Base-by-base conservation (phyloP, 2,329 filamentous ascomycete genomes). In the Catunica adiposa region DNA sequence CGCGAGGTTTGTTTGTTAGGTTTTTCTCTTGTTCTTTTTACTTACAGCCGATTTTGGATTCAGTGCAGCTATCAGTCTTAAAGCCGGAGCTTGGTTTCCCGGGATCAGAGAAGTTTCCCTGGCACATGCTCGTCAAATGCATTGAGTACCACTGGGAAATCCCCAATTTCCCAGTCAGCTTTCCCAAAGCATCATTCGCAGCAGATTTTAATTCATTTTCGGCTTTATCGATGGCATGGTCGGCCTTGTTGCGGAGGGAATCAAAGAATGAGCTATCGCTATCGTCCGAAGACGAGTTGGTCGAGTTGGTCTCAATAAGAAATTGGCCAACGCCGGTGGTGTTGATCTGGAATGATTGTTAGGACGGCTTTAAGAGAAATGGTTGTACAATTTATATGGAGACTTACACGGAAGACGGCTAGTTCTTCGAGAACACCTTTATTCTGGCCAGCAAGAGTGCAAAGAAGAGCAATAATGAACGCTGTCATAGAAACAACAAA, bases 71-170 rank as follows among this genome's bases (percentile, higher is more conserved):
- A 23, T 71, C 71, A 17, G 70, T 64, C 58, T 73, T 73, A 58
- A 69, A 67, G 25, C 62, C 62, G 2, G 64, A 60, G 7, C 56
- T 64, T 34, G 53, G 25, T 8, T 46, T 34, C 2, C 71, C 72
- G 1, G 67, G 66, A 54, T 52, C n/a, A 42, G 66, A 65, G 59
- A 69, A 76, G 60, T 67, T 60, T 50, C 73, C 73, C 61, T 74
- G 65, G 62, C 73, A 76, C 3, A 66, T 63, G 40, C 68, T 67
- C 70, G 73, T 71, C 61, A 76, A 60, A 60, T 76, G 73, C 29
- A 76, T 59, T 15, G 72, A 75, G 61, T 76, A 76, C 73, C 73
- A 76, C 58, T 76, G 66, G 1, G 69, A 68, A 56, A 76, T 69
- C 23, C 73, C 72, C 26, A 76, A 64, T 54, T 70, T 61, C 56